Base-by-base conservation (phyloP, 2,329 filamentous ascomycete genomes). In the Claviceps cyperi region DNA sequence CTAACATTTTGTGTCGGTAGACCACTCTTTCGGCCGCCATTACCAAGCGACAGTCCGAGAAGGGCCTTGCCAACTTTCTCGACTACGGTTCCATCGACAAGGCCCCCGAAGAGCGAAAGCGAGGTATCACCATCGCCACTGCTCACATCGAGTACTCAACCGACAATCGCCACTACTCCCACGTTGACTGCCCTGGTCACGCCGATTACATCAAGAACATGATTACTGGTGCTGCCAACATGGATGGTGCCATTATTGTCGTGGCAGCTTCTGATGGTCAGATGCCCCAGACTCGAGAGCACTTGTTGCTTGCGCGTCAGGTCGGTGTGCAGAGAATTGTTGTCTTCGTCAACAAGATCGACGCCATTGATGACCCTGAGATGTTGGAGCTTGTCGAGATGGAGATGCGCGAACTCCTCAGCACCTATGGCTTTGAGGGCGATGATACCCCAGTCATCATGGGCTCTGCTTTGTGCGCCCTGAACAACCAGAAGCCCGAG, bases 191-290 rank as follows among this genome's bases (percentile, higher is more conserved):
- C 73, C 92, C 92, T 52, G 92, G 92, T 73, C 92, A 98, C 84
- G 92, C 92, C 72, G 92, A 98, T 88, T 98, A 98, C 79, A 97
- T 98, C 77, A 98, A 98, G 82, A 98, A 98, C 84, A 98, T 98
- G 92, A 98, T 98, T 70, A 98, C 92, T 59, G 92, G 92, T 82
- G 90, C 92, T 56, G 91, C 94, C 63, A 94, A 89, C 77, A 98
- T 98, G 92, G 92, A 98, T 63, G 92, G 92, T 63, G 91, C 92
- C 63, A 91, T 98, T 67, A 96, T 98, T 63, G 92, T 98, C 59
- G 94, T 98, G 62, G 94, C 94, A 60, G 92, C 92, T 60, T 95
- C 89, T 38, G 92, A 98, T 67, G 92, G 92, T 67, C 94, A 98
- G 76, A 98, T 98, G 92, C 92, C 92, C 63, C 94, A 98, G 80